Evolutionary conservation across 2,329 filamentous ascomycete species (phyloP), one percentile per base, ranked within the genome.

Genomic region (Sporothrix mexicana): DNA sequence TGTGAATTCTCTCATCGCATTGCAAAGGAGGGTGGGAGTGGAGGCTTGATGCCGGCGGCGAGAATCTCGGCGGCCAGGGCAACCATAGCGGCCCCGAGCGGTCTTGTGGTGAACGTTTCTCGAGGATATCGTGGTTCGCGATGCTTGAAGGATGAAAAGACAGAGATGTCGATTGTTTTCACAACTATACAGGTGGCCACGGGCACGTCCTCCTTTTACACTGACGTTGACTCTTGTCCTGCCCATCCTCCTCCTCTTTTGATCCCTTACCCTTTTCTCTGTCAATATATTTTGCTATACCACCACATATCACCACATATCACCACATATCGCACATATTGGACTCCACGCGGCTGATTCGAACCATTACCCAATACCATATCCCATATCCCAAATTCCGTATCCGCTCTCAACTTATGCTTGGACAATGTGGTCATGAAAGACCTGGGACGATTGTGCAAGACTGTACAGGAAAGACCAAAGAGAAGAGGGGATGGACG

Each of bases 21-120:
- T 8, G 3, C 67, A 10, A 25, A 59, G 8, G 30, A 43, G 20
- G n/a, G n/a, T 41, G 36, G 51, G 12, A 70, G 51, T 25, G 43
- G 47, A 43, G 66, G 47, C 17, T 36, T 55, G 67, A 23, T 59
- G 67, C 36, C 55, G 69, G 69, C 55, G 55, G 23, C 69, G 23
- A 62, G 53, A 2, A 61, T 55, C 6, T 62, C 69, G 55, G 51
- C 69, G 23, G 69, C 53, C 69, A 70, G 23, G 55, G 53, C 69
- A 49, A 57, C n/a, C 69, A 70, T 70, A 61, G 57, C 57, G 57
- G 5, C 53, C 25, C 15, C 57, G 13, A 41, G 12, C 7, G 25
- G 20, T 25, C 4, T 51, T 6, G 13, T 17, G 17, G 47, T 51
- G 5, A 2, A 51, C 12, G 49, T 15, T 51, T 36, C 30, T 36